Conservation (phyloP, 2,329 filamentous ascomycete genomes). For the Metarhizium humberi region DNA sequence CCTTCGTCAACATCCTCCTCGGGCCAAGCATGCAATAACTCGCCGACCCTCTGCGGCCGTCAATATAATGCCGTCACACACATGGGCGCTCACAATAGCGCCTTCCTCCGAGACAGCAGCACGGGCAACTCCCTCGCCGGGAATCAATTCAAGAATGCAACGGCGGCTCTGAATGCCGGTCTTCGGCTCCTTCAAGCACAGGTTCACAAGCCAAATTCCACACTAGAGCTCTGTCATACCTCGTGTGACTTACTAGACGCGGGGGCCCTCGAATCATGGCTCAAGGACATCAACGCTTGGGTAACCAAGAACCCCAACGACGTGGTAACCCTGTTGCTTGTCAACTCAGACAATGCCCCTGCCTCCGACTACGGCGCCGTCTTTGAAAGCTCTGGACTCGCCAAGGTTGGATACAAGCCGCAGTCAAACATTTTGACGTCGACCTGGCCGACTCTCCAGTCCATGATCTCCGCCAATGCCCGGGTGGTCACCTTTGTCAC, state of each 20-base stretch:
- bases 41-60: constrained; percentile 59
- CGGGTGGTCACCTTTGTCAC: constrained; percentile 64
- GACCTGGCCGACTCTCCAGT: constrained; percentile 63
- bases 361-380: constrained; percentile 44
- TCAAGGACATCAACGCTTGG: constrained; percentile 56
- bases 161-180: constrained; percentile 59
- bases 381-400: constrained; percentile 51
- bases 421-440: constrained; percentile 29
- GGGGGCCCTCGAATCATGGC: constrained; percentile 55
- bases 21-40: constrained; percentile 65
- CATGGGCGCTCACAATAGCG: constrained; percentile 66
- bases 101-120: constrained; percentile 58
- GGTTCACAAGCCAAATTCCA: constrained; percentile 52
- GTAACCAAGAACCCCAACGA: constrained; percentile 62
- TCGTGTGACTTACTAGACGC: constrained; percentile 60
- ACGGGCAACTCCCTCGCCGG: constrained; percentile 55
- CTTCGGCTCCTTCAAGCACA: constrained; percentile 64
- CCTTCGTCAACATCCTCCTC: constrained; percentile 11
- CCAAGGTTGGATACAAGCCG: constrained; percentile 51
- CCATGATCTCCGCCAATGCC: constrained; percentile 54
- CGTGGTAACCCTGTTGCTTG: constrained; percentile 65
- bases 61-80: constrained; percentile 70
- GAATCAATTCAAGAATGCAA: constrained; percentile 68
- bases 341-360: constrained; percentile 55
- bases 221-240: constrained; percentile 62